Evolutionary conservation across 2,329 filamentous ascomycete species (phyloP).

Genomic region (Epichloe sp.): DNA sequence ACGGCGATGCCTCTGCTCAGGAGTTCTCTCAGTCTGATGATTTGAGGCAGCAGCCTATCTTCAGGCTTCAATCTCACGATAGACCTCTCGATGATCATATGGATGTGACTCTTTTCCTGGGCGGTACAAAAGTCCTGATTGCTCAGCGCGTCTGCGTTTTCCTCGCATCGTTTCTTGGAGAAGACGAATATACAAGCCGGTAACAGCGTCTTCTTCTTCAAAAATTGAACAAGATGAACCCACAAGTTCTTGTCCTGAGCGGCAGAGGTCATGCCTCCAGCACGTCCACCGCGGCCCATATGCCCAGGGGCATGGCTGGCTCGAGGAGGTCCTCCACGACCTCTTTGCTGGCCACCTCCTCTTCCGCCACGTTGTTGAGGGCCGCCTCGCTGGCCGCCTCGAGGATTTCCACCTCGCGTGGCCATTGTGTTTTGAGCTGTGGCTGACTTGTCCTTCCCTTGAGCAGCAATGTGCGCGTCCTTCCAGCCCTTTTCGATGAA

Average conservation of each 20-base stretch:
- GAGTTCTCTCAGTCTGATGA: conserved; percentile 73
- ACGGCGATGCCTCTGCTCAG: conserved; percentile 84
- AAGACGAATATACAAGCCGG: conserved; percentile 97
- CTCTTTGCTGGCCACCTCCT: conserved; percentile 32
- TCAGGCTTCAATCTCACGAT: conserved; percentile 83
- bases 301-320: conserved; percentile 60
- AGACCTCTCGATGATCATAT: conserved; percentile 95
- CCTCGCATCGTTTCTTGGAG: conserved; percentile 93
- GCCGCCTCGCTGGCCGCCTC: conserved; percentile 25
- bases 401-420: conserved; percentile 24
- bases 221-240: conserved; percentile 87
- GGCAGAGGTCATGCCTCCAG: conserved; percentile 74
- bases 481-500: conserved; percentile 94
- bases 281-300: conserved; percentile 76
- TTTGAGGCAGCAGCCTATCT: conserved; percentile 82
- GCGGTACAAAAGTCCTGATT: conserved; percentile 94
- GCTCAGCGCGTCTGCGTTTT: conserved; percentile 88
- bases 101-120: conserved; percentile 87
- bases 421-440: conserved; percentile 20
- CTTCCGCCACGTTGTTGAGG: conserved; percentile 28
- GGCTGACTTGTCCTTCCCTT: conserved; percentile 68
- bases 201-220: conserved; percentile 75
- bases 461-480: conserved; percentile 70
- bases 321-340: conserved; percentile 38
- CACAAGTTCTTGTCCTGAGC: conserved; percentile 93